These are phyloP conservation scores for Arthromyces matolae DNA, from an alignment of 768 basidiomycete species.

Conservation along the genomic window DNA sequence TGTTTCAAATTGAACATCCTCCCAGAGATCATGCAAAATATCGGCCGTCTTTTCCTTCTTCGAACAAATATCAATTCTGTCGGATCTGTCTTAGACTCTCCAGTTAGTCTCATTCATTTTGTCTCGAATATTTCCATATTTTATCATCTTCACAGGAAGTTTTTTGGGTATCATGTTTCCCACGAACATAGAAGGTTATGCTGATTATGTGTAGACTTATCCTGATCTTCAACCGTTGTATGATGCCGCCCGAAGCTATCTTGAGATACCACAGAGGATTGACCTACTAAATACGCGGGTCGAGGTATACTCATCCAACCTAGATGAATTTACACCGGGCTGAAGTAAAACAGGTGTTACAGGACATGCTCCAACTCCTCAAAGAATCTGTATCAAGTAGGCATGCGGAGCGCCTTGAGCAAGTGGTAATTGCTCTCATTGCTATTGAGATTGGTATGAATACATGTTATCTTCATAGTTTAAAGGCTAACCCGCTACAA, in stretches of 20 bases:
- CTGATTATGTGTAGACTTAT: conserved; percentile 58
- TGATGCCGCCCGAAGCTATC: conserved; percentile 88
- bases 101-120: conserved; percentile 38
- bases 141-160: conserved; percentile 57
- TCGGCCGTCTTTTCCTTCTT: conserved; percentile 89
- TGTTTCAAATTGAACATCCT: conserved; percentile 6
- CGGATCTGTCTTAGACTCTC: conserved; percentile 94
- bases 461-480: background rate
- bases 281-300: conserved; percentile 91
- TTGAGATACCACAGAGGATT: conserved; percentile 92
- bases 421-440: conserved; percentile 89
- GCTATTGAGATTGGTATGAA: conserved; percentile 78
- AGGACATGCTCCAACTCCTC: conserved; percentile 93
- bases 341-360: conserved; percentile 60
- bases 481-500: background rate
- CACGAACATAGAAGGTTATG: background rate
- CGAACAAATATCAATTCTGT: conserved; percentile 94
- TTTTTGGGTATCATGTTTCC: conserved; percentile 69
- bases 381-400: conserved; percentile 92
- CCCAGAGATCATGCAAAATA: conserved; percentile 94
- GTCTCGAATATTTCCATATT: conserved; percentile 6
- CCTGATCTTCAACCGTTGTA: conserved; percentile 95
- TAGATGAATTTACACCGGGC: conserved; percentile 1
- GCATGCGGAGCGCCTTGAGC: conserved; percentile 88
- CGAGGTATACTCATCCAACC: conserved; percentile 49